Evolutionary conservation across 768 basidiomycete species (phyloP), one percentile per base, ranked within the genome.

Genomic region (Pulveroboletus sp.): DNA sequence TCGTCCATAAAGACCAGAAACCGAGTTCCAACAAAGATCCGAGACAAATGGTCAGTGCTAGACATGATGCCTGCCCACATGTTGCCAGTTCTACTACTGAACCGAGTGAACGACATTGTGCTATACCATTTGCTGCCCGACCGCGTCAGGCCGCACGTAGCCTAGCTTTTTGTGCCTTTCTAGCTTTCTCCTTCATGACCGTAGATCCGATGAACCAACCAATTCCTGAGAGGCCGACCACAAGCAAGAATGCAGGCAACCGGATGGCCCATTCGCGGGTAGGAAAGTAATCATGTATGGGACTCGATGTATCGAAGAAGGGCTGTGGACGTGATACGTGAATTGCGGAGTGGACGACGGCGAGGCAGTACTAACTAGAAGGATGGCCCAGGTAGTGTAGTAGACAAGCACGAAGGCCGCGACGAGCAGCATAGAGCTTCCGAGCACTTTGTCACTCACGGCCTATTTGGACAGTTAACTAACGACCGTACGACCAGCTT

Each of bases 201-300:
- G 92, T 91, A 9, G 69, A 74, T 5, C 86, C 89, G n/a, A 95
- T 69, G 68, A 96, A 92, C 35, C 76, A 61, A 10, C 89, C 89
- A 36, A 97, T 86, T 10, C 76, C 84, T n/a, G 83, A 75, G 33
- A 96, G 70, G 6, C 93, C 94, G 8, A 87, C 62, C 6, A 93
- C 76, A 8, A 98, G 79, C 43, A 94, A 71, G 66, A 91, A 79
- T 3, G 89, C 86, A 35, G 94, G 93, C 40, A 97, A 66, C 17
- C 88, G 81, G 43, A 97, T 75, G 9, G 92, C 94, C 92, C 93
- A 97, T 73, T 96, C 92, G 43, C 94, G 76, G 6, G 89, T 65
- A 0, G 91, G 95, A 66, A 98, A 97, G 69, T 80, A 83, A 38
- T 62, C 57, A 55, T 93, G 90, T 28, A 95, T 73, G 17, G 83